phyloP scores from a whole-genome alignment of 768 basidiomycete genomes.

The Chalciporus chontae region DNA sequence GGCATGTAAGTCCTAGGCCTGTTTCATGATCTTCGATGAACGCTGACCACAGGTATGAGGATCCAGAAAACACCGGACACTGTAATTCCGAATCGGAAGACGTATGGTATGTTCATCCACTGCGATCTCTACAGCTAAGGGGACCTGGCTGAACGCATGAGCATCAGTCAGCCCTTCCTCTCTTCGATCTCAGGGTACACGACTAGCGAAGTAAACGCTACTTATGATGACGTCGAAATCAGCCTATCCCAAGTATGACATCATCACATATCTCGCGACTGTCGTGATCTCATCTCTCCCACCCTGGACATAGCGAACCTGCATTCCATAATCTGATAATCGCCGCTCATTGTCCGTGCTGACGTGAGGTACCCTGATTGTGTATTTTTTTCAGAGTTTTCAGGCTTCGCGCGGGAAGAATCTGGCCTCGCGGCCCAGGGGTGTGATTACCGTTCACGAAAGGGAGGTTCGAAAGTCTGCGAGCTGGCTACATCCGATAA shows the following conservation, averaged over 20 bases:
- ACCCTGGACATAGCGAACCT: neutral
- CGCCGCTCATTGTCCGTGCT: neutral
- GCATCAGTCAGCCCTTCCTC: too few relatives aligned
- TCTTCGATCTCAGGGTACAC: neutral
- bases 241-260: neutral
- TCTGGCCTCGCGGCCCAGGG: too few relatives aligned
- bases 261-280: neutral
- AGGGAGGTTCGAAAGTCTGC: neutral
- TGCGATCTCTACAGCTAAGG: too few relatives aligned
- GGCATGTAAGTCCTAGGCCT: too few relatives aligned
- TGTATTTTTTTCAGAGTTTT: too few relatives aligned
- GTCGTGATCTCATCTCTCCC: neutral
- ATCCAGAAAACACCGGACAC: too few relatives aligned
- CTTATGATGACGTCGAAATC: neutral
- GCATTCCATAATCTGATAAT: neutral
- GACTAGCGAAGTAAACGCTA: neutral
- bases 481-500: neutral
- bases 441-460: too few relatives aligned
- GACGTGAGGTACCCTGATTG: neutral
- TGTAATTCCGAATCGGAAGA: too few relatives aligned
- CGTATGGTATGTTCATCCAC: neutral
- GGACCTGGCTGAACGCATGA: too few relatives aligned
- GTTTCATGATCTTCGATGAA: too few relatives aligned
- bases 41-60: too few relatives aligned
- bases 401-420: too few relatives aligned